These are phyloP conservation scores for Pseudofabraea citricarpa DNA, from an alignment of 2,329 filamentous ascomycete species.

Conservation along the genomic window DNA sequence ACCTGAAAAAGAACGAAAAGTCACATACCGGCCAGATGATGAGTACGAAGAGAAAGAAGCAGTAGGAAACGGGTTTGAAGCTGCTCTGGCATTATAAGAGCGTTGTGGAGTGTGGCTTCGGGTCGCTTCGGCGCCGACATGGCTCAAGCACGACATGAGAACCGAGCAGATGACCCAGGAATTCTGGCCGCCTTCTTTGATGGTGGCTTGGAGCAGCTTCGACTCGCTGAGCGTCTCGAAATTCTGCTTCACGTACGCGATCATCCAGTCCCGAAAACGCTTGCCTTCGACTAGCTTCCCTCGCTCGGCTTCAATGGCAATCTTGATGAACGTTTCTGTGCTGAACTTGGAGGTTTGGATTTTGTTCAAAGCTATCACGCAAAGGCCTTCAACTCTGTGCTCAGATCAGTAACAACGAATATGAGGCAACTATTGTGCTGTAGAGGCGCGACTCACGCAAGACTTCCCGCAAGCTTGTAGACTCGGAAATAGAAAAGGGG, in stretches of 20 bases:
- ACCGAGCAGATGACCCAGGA: neutral
- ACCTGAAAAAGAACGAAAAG: neutral
- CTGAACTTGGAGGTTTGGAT: neutral
- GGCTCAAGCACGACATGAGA: constrained; percentile 1
- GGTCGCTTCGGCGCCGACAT: neutral
- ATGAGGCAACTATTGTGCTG: too few relatives aligned
- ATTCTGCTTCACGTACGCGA: neutral
- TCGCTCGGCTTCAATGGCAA: neutral
- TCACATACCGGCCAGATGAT: neutral
- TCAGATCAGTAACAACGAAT: neutral
- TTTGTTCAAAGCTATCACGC: neutral
- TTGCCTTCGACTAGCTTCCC: neutral
- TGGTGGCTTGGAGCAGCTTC: neutral
- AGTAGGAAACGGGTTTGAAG: neutral
- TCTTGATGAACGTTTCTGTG: neutral
- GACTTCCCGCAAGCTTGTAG: constrained; percentile 3
- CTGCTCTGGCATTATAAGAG: neutral
- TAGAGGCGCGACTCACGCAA: constrained; percentile 4
- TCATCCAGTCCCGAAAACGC: constrained; percentile 1
- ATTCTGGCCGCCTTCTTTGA: neutral
- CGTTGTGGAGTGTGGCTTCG: too few relatives aligned
- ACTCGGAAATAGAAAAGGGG: constrained; percentile 4
- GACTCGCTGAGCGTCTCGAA: neutral
- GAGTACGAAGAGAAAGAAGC: too few relatives aligned
- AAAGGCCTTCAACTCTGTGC: neutral